Conservation (phyloP, 176 grass and related monocot genomes). For the Thinopyrum elongatum region DNA sequence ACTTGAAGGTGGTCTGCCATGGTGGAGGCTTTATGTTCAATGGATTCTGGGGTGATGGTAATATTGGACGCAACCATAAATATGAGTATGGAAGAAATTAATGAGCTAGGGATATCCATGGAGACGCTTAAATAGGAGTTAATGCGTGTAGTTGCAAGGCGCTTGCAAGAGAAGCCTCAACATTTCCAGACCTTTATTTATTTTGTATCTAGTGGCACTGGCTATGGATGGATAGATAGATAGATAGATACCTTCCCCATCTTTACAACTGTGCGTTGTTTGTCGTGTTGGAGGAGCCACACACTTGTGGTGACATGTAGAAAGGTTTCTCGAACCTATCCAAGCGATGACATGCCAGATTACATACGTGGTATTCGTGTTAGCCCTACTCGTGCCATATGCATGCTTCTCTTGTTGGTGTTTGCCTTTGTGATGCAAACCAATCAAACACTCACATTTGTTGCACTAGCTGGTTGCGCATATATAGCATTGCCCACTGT, state of each 20-base stretch:
- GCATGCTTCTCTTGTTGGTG: neutral
- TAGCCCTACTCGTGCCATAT: neutral
- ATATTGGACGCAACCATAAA: neutral
- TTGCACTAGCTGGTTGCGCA: neutral
- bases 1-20: slow-evolving; percentile 33
- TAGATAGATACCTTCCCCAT: neutral
- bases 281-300: neutral
- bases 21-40: neutral
- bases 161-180: slow-evolving; percentile 6
- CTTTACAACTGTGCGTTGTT: neutral
- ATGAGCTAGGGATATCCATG: neutral
- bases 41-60: neutral
- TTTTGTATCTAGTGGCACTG: neutral
- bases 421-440: neutral
- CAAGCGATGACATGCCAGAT: neutral
- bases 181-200: too few species aligned
- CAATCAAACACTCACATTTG: neutral
- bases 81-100: neutral
- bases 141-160: neutral
- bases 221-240: neutral
- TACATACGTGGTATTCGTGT: neutral
- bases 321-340: neutral
- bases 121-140: neutral
- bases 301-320: neutral
- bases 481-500: neutral